A percentile compares a stretch with the other conserved stretches of the same genome.
Evolutionary conservation across 164 flowering plant species (phyloP).

Genomic region (Santalum album): DNA sequence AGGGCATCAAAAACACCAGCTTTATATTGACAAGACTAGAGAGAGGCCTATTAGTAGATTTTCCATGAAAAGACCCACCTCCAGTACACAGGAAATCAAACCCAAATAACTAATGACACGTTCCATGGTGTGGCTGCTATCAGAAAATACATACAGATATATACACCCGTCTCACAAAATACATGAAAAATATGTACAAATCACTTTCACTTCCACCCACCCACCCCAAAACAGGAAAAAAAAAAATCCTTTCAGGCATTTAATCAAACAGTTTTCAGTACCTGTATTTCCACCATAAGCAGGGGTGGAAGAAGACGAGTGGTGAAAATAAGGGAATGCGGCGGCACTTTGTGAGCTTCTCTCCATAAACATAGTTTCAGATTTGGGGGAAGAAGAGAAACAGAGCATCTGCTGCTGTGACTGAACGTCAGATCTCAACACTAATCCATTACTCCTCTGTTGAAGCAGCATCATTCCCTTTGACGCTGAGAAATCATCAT

Average conservation of each 20-base stretch:
- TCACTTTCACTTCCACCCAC: no score
- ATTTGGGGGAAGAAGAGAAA: conserved; percentile 39
- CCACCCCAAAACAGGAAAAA: conserved; percentile 2
- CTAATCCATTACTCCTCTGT: conserved; percentile 18
- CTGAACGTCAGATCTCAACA: conserved; percentile 30
- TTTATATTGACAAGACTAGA: conserved; percentile 35
- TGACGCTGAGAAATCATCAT: no score
- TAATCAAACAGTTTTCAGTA: conserved; percentile 10
- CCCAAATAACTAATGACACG: conserved; percentile 9
- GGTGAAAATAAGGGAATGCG: conserved; percentile 25
- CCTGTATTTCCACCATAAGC: conserved; percentile 63
- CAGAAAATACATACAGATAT: no score
- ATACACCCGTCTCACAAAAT: no score
- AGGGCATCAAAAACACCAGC: not conserved
- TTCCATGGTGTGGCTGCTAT: no score
- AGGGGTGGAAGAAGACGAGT: conserved; percentile 23
- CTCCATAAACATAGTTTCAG: conserved; percentile 23
- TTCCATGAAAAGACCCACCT: conserved; percentile 37
- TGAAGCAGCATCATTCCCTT: conserved; percentile 35
- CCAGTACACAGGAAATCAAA: conserved; percentile 13
- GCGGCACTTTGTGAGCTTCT: conserved; percentile 14
- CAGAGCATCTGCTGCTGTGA: conserved; percentile 46
- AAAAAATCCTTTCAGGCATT: not conserved
- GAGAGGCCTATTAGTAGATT: not conserved
- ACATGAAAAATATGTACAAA: no score